Conservation (phyloP, 2,329 filamentous ascomycete genomes). For the Talaromyces sp. region DNA sequence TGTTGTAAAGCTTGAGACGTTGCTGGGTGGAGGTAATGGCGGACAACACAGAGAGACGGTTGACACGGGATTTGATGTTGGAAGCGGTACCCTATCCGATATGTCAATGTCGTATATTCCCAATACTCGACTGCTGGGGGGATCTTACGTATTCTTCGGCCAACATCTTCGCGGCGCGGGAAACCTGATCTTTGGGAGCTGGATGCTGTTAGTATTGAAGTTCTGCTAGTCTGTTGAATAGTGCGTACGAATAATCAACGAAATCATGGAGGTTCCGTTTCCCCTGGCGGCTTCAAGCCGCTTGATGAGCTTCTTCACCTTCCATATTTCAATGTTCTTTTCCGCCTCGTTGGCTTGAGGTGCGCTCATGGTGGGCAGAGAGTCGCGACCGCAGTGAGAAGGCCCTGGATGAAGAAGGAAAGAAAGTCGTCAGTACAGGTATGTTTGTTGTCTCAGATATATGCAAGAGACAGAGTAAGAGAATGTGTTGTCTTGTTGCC, state of each 20-base stretch:
- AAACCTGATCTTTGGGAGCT: constrained; percentile 98
- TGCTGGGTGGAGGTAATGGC: constrained; percentile 99
- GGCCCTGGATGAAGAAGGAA: constrained; percentile 6
- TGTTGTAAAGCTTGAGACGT: constrained; percentile 97
- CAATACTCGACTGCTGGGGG: too few relatives aligned
- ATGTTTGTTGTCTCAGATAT: not conserved
- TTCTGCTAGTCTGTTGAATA: not conserved
- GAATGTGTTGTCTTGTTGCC: not conserved
- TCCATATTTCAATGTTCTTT: constrained; percentile 87
- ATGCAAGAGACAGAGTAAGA: not conserved
- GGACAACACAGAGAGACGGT: constrained; percentile 93
- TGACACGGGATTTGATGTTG: constrained; percentile 99
- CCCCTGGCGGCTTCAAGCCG: constrained; percentile 93
- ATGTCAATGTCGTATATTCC: not conserved
- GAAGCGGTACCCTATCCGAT: constrained; percentile 76
- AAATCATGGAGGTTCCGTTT: constrained; percentile 99
- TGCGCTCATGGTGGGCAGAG: constrained; percentile 72
- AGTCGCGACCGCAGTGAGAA: constrained; percentile 17
- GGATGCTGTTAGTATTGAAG: constrained; percentile 18
- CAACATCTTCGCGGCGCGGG: constrained; percentile 97
- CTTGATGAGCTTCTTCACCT: constrained; percentile 99
- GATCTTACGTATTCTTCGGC: constrained; percentile 94
- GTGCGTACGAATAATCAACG: constrained; percentile 87
- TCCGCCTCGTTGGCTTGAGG: constrained; percentile 82
- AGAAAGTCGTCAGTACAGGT: not conserved